Evolutionary conservation across 2,329 filamentous ascomycete species (phyloP).

Genomic region (Ophiostoma australiae): DNA sequence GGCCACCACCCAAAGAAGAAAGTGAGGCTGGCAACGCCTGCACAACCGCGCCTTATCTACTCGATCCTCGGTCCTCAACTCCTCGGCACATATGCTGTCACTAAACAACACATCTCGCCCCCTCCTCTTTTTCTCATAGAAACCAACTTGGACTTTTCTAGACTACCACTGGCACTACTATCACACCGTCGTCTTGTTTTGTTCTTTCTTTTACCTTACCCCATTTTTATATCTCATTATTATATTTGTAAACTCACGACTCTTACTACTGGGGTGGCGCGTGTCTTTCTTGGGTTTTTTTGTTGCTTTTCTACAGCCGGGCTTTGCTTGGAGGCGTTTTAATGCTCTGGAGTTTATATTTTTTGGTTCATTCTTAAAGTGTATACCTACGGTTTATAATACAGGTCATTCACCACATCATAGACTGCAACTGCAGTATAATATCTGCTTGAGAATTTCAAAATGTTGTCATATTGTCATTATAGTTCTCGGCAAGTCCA

Average conservation of each 20-base stretch:
- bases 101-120: neutral
- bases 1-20: constrained; percentile 15
- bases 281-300: neutral
- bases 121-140: neutral
- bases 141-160: neutral
- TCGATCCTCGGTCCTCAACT: neutral
- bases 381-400: neutral
- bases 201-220: neutral
- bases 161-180: neutral
- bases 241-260: neutral
- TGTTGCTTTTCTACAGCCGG: neutral
- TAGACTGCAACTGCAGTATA: neutral
- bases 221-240: neutral
- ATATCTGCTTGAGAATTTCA: neutral
- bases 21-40: neutral
- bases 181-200: neutral
- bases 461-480: neutral
- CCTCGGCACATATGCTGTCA: neutral
- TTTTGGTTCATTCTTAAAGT: neutral
- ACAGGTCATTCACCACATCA: neutral
- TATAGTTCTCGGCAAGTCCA: too few relatives aligned
- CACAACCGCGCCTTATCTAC: neutral
- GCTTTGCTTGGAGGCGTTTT: neutral
- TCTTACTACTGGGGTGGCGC: neutral
- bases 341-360: neutral